Percentiles rank a stretch among this genome's conserved stretches.
phyloP scores from a whole-genome alignment of 768 basidiomycete species.

The Cyathus striatus region DNA sequence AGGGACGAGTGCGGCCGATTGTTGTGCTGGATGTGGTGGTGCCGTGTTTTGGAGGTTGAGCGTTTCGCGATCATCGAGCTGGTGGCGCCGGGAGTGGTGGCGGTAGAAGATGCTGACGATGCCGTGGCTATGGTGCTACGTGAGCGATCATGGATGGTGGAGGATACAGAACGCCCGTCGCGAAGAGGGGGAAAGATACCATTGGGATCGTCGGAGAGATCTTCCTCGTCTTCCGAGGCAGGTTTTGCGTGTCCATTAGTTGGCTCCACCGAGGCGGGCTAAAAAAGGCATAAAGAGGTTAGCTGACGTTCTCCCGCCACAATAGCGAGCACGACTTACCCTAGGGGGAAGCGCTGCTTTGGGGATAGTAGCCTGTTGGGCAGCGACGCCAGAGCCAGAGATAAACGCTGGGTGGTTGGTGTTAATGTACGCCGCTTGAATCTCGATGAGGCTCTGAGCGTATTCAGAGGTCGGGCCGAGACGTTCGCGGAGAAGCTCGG shows the following conservation, averaged over 20 bases:
- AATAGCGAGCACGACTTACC: slow-evolving; percentile 33
- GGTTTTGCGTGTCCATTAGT: slow-evolving; percentile 44
- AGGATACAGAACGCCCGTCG: slow-evolving; percentile 68
- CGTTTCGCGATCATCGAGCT: slow-evolving; percentile 20
- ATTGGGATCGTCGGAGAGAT: slow-evolving; percentile 50
- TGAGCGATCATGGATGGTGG: slow-evolving; percentile 70
- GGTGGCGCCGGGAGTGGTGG: slow-evolving; percentile 23
- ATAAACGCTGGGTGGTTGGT: slow-evolving; percentile 97
- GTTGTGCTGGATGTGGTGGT: slow-evolving; percentile 13
- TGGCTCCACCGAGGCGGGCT: slow-evolving; percentile 66
- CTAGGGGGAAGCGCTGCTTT: slow-evolving; percentile 41
- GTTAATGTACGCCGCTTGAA: slow-evolving; percentile 99
- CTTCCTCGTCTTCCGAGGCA: slow-evolving; percentile 57
- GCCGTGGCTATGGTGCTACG: slow-evolving; percentile 25
- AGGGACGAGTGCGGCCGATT: slow-evolving; percentile 29
- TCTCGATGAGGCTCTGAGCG: slow-evolving; percentile 90
- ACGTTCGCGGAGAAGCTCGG: slow-evolving; percentile 90
- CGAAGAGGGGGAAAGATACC: slow-evolving; percentile 48
- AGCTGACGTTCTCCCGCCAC: slow-evolving; percentile 6
- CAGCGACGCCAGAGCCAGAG: slow-evolving; percentile 63
- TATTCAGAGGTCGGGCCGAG: slow-evolving; percentile 97
- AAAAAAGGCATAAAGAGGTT: slow-evolving; percentile 11
- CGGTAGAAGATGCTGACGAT: slow-evolving; percentile 25
- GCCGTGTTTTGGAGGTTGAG: slow-evolving; percentile 28
- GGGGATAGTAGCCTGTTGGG: slow-evolving; percentile 41